Percentiles rank a stretch among this genome's conserved stretches.
Evolutionary conservation across 257 asterid species (phyloP).

Genomic region (Ballota nigra): DNA sequence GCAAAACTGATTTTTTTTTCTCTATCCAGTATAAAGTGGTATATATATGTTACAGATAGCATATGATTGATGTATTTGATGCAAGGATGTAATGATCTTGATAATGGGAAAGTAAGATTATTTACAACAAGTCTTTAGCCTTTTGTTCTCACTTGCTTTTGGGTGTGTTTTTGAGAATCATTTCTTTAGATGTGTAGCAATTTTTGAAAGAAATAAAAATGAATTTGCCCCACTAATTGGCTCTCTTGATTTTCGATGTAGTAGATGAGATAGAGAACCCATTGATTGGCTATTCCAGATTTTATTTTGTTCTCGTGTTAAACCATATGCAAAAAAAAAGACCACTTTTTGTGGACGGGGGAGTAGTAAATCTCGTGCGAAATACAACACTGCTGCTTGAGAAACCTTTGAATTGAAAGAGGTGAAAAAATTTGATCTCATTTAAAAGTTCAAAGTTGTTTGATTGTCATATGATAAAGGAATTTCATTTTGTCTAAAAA

Average conservation of each 20-base stretch:
- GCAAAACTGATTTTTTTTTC: conserved; percentile 3
- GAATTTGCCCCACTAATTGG: not conserved
- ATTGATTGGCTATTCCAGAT: not conserved
- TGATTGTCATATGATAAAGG: too few species aligned
- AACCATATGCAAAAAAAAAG: too few species aligned
- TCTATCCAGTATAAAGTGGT: conserved; percentile 12
- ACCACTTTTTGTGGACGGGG: too few species aligned
- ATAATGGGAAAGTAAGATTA: not conserved
- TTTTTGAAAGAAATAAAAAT: too few species aligned
- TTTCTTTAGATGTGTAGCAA: too few species aligned
- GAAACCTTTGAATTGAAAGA: too few species aligned
- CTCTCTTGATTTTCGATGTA: not conserved
- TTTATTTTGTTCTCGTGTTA: too few species aligned
- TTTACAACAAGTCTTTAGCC: not conserved
- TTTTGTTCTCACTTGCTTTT: not conserved
- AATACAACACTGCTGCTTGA: too few species aligned
- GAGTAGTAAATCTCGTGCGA: too few species aligned
- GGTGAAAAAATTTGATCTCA: too few species aligned
- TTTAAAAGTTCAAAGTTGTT: too few species aligned
- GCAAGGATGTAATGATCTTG: conserved; percentile 19
- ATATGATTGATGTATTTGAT: conserved; percentile 15
- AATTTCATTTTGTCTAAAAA: too few species aligned
- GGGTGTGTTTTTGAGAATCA: not conserved
- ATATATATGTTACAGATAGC: conserved; percentile 18
- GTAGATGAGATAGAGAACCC: not conserved